Base-by-base conservation (phyloP, 2,329 filamentous ascomycete genomes). In the Aspergillus ochraceus region DNA sequence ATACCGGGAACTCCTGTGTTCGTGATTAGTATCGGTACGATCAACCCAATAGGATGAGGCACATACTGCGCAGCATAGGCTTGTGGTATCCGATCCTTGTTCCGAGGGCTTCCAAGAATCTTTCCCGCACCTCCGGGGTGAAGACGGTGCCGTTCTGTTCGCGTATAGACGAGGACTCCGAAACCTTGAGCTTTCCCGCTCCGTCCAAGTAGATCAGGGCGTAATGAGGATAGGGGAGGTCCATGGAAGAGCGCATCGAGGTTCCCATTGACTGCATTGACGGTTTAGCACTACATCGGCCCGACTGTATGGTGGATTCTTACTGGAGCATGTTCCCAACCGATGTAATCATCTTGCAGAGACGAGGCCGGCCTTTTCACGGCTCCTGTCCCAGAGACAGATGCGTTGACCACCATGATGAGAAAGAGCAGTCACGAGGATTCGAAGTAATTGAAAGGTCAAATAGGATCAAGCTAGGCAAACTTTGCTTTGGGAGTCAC, bases 171-270 rank as follows among this genome's bases (percentile, higher is more conserved):
- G 68, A 45, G 9, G 74, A 76, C 60, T 74, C 73, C 1, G 70
- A 62, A 6, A 74, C 68, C 56, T 70, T 69, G 22, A 76, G 58
- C 57, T 68, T 71, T 17, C 74, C 73, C 55, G 68, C 68, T 54
- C 68, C 67, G 57, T 76, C 74, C 3, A 75, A 60, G 49, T 75
- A 76, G 39, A 76, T 74, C 66, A 76, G 60, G 45, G 74, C 73
- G 54, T 74, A 76, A 54, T 76, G 72, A 10, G 67, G 55, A 59
- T 66, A 74, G 20, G 73, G 73, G 47, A 74, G 55, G 52, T 66
- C 69, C 59, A 67, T 60, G 2, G 69, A 60, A 46, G 71, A 54
- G 8, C 66, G 70, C 46, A 66, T 56, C 4, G 65, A 59, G 29
- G 66, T 45, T 58, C 69, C 68, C 69, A 74, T 71, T 11, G 70